A percentile compares a stretch with the other conserved stretches of the same genome.
Evolutionary conservation across 306 rosid genomes (phyloP).

Genomic region (Crataegus laevigata): DNA sequence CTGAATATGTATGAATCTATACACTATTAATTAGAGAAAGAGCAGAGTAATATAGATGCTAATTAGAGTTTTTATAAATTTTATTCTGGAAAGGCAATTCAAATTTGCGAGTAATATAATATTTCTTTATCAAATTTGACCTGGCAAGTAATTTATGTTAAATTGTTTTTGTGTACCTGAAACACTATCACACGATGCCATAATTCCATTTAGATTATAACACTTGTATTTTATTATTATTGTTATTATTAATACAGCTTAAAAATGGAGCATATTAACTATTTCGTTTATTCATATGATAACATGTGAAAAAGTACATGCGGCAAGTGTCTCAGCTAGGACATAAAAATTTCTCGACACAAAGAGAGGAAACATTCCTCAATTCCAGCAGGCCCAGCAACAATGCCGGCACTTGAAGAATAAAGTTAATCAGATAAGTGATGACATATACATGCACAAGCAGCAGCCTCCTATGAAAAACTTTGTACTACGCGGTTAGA

Average conservation of each 20-base stretch:
- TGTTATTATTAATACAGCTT: not conserved
- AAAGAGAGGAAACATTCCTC: not conserved
- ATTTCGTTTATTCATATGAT: too few species aligned
- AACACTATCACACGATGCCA: not conserved
- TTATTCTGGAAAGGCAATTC: not conserved
- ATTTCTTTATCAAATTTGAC: not conserved
- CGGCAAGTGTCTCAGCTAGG: not conserved
- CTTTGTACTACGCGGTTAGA: not conserved
- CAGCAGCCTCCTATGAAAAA: not conserved
- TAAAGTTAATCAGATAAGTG: not conserved
- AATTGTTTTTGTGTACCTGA: not conserved
- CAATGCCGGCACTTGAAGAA: not conserved
- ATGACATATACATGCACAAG: not conserved
- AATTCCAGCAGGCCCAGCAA: not conserved
- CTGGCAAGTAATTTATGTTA: not conserved
- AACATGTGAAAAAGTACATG: too few species aligned
- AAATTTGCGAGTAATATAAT: not conserved
- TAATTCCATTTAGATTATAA: too few species aligned
- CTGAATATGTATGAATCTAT: not conserved
- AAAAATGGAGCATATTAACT: too few species aligned
- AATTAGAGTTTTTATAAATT: not conserved
- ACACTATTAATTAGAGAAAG: not conserved
- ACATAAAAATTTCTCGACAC: not conserved
- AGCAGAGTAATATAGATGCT: not conserved
- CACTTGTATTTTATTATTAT: not conserved